A percentile compares a stretch with the other conserved stretches of the same genome.
Conservation (phyloP, 345 rosid species). For the Eucalyptus pauciflora region DNA sequence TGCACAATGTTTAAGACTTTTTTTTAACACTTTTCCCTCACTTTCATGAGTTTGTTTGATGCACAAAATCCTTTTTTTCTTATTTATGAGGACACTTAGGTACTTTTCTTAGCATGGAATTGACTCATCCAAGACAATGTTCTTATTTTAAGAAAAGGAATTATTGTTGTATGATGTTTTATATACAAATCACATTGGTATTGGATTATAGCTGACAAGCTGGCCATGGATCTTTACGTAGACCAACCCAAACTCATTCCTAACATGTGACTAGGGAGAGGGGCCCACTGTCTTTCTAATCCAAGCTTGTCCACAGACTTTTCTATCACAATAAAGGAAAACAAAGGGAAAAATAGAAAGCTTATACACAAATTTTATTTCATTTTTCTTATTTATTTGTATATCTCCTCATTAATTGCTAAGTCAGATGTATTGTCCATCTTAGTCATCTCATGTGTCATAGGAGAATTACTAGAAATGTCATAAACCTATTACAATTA, state of each 20-base stretch:
- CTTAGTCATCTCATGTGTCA: neutral
- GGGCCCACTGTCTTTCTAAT: neutral
- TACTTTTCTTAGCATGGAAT: neutral
- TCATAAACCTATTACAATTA: no score
- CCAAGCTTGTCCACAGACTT: neutral
- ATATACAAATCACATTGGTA: neutral
- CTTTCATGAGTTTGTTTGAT: no score
- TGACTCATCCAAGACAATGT: neutral
- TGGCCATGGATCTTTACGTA: neutral
- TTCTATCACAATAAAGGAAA: no score
- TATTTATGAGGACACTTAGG: neutral
- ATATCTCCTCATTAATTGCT: neutral
- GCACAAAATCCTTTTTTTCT: neutral
- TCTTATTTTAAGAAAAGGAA: neutral
- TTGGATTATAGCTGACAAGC: no score
- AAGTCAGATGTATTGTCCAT: neutral
- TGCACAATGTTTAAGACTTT: no score
- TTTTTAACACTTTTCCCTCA: no score
- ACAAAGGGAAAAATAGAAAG: neutral
- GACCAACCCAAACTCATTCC: neutral
- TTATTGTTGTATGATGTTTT: neutral
- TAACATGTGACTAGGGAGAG: neutral
- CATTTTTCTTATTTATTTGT: neutral
- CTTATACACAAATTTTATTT: no score
- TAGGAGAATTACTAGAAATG: no score